Percentiles rank a stretch among this genome's conserved stretches.
Evolutionary conservation across 140 eudicot species (phyloP).

Genomic region (Ambrosia hybrid): DNA sequence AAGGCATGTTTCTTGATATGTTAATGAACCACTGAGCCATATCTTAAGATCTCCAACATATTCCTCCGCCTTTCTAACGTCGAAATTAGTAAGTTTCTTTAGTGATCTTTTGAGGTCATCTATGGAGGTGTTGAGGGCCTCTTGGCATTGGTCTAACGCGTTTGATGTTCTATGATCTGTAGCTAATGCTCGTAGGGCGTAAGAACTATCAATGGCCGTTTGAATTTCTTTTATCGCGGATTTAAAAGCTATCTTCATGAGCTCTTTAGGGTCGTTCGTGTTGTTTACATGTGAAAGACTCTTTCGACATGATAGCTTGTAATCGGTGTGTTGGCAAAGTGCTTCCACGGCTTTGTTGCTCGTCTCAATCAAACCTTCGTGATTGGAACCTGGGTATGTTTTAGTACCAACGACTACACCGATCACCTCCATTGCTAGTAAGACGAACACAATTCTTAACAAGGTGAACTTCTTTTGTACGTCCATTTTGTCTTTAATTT

Average conservation of each 20-base stretch:
- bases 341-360: conserved; percentile 47
- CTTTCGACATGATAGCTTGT: conserved; percentile 35
- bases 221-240: conserved; percentile 36
- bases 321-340: conserved; percentile 52
- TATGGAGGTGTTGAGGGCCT: conserved; percentile 37
- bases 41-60: conserved; percentile 46
- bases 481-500: conserved; percentile 28
- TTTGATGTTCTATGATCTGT: conserved; percentile 40
- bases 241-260: conserved; percentile 41
- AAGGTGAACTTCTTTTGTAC: conserved; percentile 28
- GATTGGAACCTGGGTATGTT: neutral
- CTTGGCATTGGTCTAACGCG: conserved; percentile 48
- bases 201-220: conserved; percentile 34
- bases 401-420: conserved; percentile 35
- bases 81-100: conserved; percentile 30
- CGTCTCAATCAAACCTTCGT: conserved; percentile 13
- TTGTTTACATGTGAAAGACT: conserved; percentile 40
- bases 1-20: conserved; percentile 62
- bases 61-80: conserved; percentile 32
- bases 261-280: conserved; percentile 46
- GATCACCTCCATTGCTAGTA: conserved; percentile 37
- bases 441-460: conserved; percentile 31
- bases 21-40: conserved; percentile 64
- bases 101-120: conserved; percentile 57
- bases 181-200: conserved; percentile 27